Percentiles rank a stretch among this genome's conserved stretches.
phyloP scores from a whole-genome alignment of 805 yeast genomes.

The Candida oleophila region DNA sequence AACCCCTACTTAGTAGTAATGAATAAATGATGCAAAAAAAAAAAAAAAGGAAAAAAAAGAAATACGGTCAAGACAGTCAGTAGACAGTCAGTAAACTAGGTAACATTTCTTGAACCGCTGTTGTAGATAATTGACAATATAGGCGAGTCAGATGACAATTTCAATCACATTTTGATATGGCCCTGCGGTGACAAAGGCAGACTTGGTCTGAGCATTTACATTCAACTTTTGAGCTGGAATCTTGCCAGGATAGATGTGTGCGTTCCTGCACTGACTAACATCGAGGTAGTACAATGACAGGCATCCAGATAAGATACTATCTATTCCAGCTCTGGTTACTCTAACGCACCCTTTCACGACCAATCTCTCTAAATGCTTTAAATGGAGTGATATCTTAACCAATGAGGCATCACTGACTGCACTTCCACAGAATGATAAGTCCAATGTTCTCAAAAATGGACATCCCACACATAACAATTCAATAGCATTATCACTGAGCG shows the following conservation, averaged over 20 bases:
- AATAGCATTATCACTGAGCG: conserved; percentile 65
- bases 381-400: conserved; percentile 55
- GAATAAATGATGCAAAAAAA: background rate
- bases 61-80: too few relatives aligned
- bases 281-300: conserved; percentile 52
- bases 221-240: conserved; percentile 55
- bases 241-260: conserved; percentile 61
- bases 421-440: conserved; percentile 73
- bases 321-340: conserved; percentile 76
- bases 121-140: background rate
- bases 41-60: background rate
- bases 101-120: background rate
- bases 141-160: conserved; percentile 53
- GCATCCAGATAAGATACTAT: conserved; percentile 59
- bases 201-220: conserved; percentile 50
- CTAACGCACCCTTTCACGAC: conserved; percentile 68
- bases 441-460: conserved; percentile 49
- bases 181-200: conserved; percentile 58
- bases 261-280: conserved; percentile 71
- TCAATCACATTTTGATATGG: conserved; percentile 56
- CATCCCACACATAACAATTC: conserved; percentile 70
- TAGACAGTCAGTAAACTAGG: too few relatives aligned
- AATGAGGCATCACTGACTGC: conserved; percentile 75
- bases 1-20: too few relatives aligned
- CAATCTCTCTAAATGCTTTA: conserved; percentile 48